phyloP scores from a whole-genome alignment of 805 yeast genomes.

The Candida oleophila region DNA sequence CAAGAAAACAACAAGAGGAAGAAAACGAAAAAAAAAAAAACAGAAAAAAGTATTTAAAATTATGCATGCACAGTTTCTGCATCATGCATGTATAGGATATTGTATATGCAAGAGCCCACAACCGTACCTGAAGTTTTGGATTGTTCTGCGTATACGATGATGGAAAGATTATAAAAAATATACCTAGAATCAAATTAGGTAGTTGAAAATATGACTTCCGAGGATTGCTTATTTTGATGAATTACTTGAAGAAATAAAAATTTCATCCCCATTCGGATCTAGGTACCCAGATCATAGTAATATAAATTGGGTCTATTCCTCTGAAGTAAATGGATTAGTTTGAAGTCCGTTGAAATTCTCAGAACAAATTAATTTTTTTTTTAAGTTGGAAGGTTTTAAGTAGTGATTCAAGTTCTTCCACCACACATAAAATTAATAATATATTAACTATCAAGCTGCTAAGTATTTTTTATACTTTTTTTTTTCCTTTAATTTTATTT shows the following conservation, averaged over 20 bases:
- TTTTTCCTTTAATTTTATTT: conserved; percentile 1
- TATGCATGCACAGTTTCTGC: background rate
- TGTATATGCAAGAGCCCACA: conserved; percentile 1
- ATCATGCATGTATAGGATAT: conserved; percentile 1
- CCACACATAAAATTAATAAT: no score
- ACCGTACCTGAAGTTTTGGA: background rate
- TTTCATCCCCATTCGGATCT: no score
- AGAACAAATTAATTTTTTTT: no score
- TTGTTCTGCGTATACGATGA: background rate
- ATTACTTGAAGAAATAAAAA: no score
- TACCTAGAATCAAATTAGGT: background rate
- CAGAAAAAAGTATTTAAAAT: no score
- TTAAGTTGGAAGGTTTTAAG: no score
- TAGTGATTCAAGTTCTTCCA: no score
- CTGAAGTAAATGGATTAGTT: no score
- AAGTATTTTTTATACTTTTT: background rate
- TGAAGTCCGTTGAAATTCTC: no score
- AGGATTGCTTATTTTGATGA: no score
- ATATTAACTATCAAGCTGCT: background rate
- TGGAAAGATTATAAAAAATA: background rate
- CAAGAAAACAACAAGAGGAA: background rate
- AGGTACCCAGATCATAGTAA: background rate
- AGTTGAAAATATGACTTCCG: background rate
- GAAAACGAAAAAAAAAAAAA: background rate
- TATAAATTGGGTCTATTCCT: background rate